Conservation (phyloP, 2,329 filamentous ascomycete genomes). For the Albophoma yamanashiensis region DNA sequence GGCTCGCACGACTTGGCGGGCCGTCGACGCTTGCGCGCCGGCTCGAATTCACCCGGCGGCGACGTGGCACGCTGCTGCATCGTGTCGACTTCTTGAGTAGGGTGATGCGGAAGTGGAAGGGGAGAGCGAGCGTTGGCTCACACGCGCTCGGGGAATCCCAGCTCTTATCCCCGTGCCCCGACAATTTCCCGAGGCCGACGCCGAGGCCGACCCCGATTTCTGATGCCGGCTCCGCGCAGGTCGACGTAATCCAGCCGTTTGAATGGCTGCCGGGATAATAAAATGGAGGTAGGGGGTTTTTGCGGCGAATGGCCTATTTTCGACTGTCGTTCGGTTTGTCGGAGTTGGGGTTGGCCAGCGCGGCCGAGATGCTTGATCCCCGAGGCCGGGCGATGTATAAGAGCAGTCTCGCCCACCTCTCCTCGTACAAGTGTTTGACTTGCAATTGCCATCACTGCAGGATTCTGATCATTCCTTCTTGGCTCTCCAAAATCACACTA, state of each 20-base stretch:
- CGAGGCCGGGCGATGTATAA: neutral
- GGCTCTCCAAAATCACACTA: neutral
- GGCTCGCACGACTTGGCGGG: slow-evolving; percentile 1
- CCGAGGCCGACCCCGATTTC: neutral
- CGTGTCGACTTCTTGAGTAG: neutral
- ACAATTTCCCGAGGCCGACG: neutral
- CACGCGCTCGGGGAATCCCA: neutral
- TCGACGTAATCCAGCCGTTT: neutral
- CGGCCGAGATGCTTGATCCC: neutral
- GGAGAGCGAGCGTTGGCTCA: neutral
- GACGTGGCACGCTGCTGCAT: neutral
- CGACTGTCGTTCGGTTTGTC: neutral
- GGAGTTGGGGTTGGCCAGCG: neutral
- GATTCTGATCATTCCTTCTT: neutral
- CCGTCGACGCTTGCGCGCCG: neutral
- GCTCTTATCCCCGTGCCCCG: neutral
- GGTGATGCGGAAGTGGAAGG: neutral
- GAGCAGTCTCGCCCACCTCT: neutral
- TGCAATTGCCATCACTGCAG: neutral
- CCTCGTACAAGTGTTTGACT: too few relatives aligned
- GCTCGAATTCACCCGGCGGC: neutral
- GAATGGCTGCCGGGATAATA: neutral
- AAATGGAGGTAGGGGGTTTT: neutral
- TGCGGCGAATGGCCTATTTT: neutral
- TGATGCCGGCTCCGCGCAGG: neutral